Evolutionary conservation across 2,329 filamentous ascomycete genomes (phyloP), one percentile per base, ranked within the genome.

Genomic region (Graphiopsis chlorocephala): DNA sequence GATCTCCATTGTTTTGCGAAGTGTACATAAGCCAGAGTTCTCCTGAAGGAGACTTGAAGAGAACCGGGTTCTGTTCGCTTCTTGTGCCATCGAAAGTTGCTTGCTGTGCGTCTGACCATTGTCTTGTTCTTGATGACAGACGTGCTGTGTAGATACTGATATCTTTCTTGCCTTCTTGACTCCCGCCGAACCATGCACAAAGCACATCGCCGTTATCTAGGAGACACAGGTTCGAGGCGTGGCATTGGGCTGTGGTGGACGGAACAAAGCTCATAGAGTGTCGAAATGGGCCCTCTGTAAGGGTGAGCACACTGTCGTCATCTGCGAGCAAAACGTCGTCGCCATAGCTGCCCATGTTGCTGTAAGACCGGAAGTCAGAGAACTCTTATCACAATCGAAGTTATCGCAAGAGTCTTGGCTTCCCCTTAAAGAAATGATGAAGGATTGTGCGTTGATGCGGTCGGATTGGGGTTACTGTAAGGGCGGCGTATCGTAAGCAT

Each of bases 131-230:
- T 12, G 20, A 33, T 17, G 59, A 20, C 25, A 45, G 26, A 31
- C 66, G 63, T 35, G 66, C 59, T 20, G 66, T 60, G 50, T 66
- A 68, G 26, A 68, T 68, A 63, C 66, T 68, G 31, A 67, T 68
- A n/a, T 68, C 66, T 23, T 63, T 60, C 61, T 67, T 67, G 45
- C 66, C 66, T 48, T 68, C 66, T 58, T 68, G 66, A 12, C 58
- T 67, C 25, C 66, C 66, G 25, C 66, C 66, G 29, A 68, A 68
- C 66, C 66, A 68, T 11, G 62, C 66, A 48, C 66, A 68, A n/a
- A 68, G 66, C 61, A 68, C 61, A n/a, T 68, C 65, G 38, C 66
- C 66, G 38, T 65, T 63, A 38, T 62, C 62, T 3, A 66, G 33
- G n/a, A 68, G 64, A 26, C 67, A 50, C 12, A 68, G 56, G n/a